phyloP scores from a whole-genome alignment of 2,329 filamentous ascomycete genomes.

The Diaporthe batatas region DNA sequence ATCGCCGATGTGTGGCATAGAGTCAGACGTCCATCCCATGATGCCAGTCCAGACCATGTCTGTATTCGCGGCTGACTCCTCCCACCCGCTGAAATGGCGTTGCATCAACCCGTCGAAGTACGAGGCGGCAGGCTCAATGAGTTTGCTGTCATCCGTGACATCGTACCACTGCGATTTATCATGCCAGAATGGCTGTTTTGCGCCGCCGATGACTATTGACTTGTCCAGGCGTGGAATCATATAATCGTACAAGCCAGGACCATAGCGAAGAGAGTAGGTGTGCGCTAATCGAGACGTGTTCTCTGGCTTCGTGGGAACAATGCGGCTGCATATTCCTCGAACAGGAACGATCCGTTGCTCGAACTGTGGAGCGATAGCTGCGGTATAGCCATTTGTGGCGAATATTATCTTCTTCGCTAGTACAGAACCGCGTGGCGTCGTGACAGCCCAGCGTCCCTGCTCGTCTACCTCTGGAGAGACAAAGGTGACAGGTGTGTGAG shows the following conservation, averaged over 20 bases:
- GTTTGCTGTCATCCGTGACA: conserved; percentile 58
- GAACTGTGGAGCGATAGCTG: conserved; percentile 70
- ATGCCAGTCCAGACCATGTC: conserved; percentile 53
- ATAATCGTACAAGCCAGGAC: conserved; percentile 50
- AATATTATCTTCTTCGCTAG: conserved; percentile 68
- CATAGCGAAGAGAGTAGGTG: conserved; percentile 47
- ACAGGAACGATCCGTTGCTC: conserved; percentile 72
- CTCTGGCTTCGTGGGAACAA: background rate
- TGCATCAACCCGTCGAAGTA: conserved; percentile 66
- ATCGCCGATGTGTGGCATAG: conserved; percentile 29
- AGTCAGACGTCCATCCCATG: conserved; percentile 36
- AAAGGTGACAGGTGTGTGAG: conserved; percentile 23
- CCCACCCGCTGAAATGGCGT: conserved; percentile 62
- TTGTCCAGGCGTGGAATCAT: conserved; percentile 60
- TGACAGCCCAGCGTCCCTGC: conserved; percentile 57
- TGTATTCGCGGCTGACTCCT: conserved; percentile 54
- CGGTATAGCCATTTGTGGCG: conserved; percentile 77
- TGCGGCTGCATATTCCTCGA: conserved; percentile 59
- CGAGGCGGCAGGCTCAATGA: conserved; percentile 56
- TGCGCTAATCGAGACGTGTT: conserved; percentile 44
- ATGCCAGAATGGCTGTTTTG: conserved; percentile 49
- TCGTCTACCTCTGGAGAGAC: conserved; percentile 43
- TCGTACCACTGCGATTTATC: conserved; percentile 58
- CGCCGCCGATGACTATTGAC: conserved; percentile 57
- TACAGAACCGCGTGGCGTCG: conserved; percentile 68